Evolutionary conservation across 805 yeast species (phyloP).

Genomic region (Pichia occidentalis): DNA sequence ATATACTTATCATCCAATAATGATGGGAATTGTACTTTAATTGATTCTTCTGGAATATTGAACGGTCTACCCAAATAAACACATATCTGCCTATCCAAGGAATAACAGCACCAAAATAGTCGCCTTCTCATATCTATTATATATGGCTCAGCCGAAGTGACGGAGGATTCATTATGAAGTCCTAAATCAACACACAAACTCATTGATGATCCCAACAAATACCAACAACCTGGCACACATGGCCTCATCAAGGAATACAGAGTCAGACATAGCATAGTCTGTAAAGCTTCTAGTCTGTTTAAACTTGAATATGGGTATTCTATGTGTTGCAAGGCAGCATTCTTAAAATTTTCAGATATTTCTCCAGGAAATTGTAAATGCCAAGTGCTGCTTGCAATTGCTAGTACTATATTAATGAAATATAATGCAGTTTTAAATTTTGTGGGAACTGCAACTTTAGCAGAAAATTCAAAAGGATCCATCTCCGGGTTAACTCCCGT

Average conservation of each 20-base stretch:
- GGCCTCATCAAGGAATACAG: slow-evolving; percentile 83
- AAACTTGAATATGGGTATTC: slow-evolving; percentile 50
- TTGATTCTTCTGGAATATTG: slow-evolving; percentile 78
- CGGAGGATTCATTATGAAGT: slow-evolving; percentile 58
- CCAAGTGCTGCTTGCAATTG: slow-evolving; percentile 71
- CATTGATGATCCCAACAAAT: slow-evolving; percentile 71
- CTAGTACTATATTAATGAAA: slow-evolving; percentile 71
- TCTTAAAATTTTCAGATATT: slow-evolving; percentile 63
- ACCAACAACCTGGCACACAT: slow-evolving; percentile 90
- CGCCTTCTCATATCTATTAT: slow-evolving; percentile 65
- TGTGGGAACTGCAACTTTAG: slow-evolving; percentile 38
- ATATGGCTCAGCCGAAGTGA: slow-evolving; percentile 42
- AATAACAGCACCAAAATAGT: slow-evolving; percentile 84
- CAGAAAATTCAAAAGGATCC: slow-evolving; percentile 32
- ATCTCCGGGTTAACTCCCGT: slow-evolving; percentile 19
- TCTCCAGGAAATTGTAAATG: slow-evolving; percentile 60
- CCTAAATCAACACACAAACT: slow-evolving; percentile 81
- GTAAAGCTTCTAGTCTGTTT: slow-evolving; percentile 65
- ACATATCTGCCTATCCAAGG: slow-evolving; percentile 80
- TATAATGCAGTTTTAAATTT: slow-evolving; percentile 50
- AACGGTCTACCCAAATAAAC: slow-evolving; percentile 83
- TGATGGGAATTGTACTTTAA: slow-evolving; percentile 66
- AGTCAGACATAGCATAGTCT: slow-evolving; percentile 62
- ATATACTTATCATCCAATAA: slow-evolving; percentile 68
- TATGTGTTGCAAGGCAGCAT: slow-evolving; percentile 54